Percentiles rank a stretch among this genome's conserved stretches.
phyloP scores from a whole-genome alignment of 257 asterid species.

The Fraxinus quadrangulata region DNA sequence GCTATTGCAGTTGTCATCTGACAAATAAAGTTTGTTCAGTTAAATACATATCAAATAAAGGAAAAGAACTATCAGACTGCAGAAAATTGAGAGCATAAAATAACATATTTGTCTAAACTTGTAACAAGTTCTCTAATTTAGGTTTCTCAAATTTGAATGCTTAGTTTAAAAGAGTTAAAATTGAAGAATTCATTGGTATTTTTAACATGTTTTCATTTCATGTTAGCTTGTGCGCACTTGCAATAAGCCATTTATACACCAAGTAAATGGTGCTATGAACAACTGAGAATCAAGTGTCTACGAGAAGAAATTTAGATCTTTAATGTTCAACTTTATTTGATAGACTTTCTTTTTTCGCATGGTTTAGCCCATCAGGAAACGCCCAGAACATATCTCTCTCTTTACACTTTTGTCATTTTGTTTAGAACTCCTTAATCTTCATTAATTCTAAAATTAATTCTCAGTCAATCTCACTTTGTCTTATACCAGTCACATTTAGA shows the following conservation, averaged over 20 bases:
- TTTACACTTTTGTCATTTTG: constrained; percentile 8
- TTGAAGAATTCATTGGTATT: not conserved
- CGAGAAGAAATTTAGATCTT: not conserved
- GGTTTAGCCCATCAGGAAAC: constrained; percentile 10
- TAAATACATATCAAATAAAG: constrained; percentile 19
- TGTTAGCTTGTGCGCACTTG: constrained; percentile 14
- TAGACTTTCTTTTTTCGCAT: not conserved
- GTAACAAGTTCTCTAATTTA: not conserved
- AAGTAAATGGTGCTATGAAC: not conserved
- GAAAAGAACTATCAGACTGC: constrained; percentile 4
- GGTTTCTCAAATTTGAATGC: not conserved
- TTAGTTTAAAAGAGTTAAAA: not conserved
- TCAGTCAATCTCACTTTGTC: not conserved
- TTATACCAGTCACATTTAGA: not conserved
- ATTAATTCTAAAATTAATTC: not conserved
- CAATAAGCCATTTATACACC: not conserved
- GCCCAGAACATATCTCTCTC: not conserved
- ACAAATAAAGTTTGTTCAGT: constrained; percentile 38
- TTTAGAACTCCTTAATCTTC: not conserved
- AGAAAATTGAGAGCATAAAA: not conserved
- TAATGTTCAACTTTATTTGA: constrained; percentile 5
- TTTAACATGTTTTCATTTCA: not conserved
- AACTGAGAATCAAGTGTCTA: not conserved
- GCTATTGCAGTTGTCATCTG: constrained; percentile 97
- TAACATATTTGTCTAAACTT: not conserved